A percentile compares a stretch with the other conserved stretches of the same genome.
Evolutionary conservation across 164 flowering plant species (phyloP).

Genomic region (Aristolochia californica): DNA sequence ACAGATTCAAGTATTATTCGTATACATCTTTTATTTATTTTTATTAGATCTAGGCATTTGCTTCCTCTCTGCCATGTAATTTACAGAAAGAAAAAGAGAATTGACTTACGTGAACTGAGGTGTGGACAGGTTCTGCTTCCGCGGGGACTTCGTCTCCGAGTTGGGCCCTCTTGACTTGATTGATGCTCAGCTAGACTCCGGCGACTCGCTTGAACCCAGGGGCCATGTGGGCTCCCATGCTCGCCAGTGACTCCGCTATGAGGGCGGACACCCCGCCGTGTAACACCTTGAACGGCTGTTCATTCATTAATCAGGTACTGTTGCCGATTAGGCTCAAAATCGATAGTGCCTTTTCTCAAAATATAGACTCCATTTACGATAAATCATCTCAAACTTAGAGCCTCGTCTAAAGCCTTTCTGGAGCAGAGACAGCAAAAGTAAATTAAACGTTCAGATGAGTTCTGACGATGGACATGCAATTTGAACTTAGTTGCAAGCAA

Average conservation of each 20-base stretch:
- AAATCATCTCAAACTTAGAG: neutral
- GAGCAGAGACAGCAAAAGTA: too few species aligned
- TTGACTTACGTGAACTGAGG: conserved; percentile 70
- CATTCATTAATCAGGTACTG: conserved; percentile 5
- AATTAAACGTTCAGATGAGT: too few species aligned
- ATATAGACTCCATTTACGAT: too few species aligned
- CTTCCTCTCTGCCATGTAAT: too few species aligned
- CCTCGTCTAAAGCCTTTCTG: neutral
- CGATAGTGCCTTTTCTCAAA: too few species aligned
- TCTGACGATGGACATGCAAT: too few species aligned
- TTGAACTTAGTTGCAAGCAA: too few species aligned
- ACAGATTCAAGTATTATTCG: too few species aligned
- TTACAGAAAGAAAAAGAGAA: too few species aligned
- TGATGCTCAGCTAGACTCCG: conserved; percentile 76
- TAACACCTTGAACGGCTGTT: conserved; percentile 66
- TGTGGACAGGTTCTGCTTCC: conserved; percentile 52
- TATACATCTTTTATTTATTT: too few species aligned
- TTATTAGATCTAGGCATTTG: too few species aligned
- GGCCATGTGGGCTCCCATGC: conserved; percentile 84
- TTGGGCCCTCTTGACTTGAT: conserved; percentile 56
- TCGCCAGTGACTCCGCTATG: conserved; percentile 70
- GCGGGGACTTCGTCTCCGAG: conserved; percentile 63
- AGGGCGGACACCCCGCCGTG: conserved; percentile 93
- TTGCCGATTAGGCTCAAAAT: too few species aligned
- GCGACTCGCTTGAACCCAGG: conserved; percentile 72